Evolutionary conservation across 345 rosid genomes (phyloP), one percentile per base, ranked within the genome.

Genomic region (Gossypium australe): DNA sequence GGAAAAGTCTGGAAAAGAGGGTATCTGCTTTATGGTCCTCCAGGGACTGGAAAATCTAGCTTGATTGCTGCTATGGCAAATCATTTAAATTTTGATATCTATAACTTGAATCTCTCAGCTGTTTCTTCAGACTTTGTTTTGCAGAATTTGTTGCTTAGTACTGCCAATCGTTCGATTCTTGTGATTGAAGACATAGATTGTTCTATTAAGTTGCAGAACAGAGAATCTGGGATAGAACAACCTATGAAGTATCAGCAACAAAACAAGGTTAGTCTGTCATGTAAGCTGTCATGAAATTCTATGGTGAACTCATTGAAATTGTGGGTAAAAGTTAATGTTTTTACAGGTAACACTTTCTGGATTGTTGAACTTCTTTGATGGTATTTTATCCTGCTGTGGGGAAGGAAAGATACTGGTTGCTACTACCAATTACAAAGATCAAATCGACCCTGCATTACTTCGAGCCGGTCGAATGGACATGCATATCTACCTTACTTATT

Each of bases 51-150:
- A 34, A 81, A 84, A 48, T 81, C 86, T 45, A 84, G 86, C 78
- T 56, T 84, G 79, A 81, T 84, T 4, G 86, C 86, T n/a, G 84
- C 86, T 16, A 81, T 81, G 81, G 82, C 86, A 24, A 84, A 81
- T 69, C 41, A 71, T 34, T 76, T 77, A 0, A 64, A 72, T 22
- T 77, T 63, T 60, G 76, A 72, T 18, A 72, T 72, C 53, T 72
- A 72, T 59, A 59, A 59, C 13, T 59, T 72, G 67, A 72, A 72
- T 60, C 56, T 72, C 49, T 72, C 76, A 4, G 57, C 67, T 72
- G 76, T 72, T 5, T 57, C 38, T 20, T 60, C 76, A 5, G 67
- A 72, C 53, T 18, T 16, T 3, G 43, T 17, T 72, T 5, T 72
- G n/a, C 67, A 72, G 58, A 59, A 72, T 72, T 59, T 72, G 76